These are phyloP conservation scores for Phlegmacium glaucopus DNA, from an alignment of 768 basidiomycete species.

Conservation along the genomic window DNA sequence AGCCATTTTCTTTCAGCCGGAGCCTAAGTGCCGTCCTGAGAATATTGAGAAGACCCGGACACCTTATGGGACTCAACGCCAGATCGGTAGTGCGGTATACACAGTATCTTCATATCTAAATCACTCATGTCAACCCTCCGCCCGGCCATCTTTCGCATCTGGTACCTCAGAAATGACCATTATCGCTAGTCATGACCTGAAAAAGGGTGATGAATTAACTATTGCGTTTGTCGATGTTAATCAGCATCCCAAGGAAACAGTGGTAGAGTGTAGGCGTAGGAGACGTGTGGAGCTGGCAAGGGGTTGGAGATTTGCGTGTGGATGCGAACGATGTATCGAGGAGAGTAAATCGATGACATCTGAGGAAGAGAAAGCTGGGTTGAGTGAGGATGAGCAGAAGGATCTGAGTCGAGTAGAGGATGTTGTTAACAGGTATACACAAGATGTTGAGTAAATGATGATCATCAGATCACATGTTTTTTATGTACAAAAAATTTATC, in stretches of 20 bases:
- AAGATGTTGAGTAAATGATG: conserved; percentile 6
- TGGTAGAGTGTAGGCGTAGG: conserved; percentile 54
- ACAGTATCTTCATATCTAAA: conserved; percentile 72
- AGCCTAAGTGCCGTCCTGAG: conserved; percentile 54
- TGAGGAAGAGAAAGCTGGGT: conserved; percentile 27
- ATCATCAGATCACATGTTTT: neutral
- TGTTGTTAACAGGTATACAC: conserved; percentile 20
- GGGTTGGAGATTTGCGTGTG: conserved; percentile 81
- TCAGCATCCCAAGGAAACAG: conserved; percentile 50
- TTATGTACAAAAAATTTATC: no score
- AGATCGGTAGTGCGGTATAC: conserved; percentile 76
- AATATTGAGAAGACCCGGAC: conserved; percentile 74
- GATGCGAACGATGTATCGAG: conserved; percentile 58
- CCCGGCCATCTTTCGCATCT: conserved; percentile 57
- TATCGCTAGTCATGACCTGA: conserved; percentile 61
- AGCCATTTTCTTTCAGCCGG: no score
- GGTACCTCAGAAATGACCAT: conserved; percentile 72
- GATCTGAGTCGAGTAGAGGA: conserved; percentile 52
- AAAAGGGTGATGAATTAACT: conserved; percentile 73
- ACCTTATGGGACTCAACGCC: conserved; percentile 68
- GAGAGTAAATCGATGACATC: conserved; percentile 43
- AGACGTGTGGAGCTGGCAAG: conserved; percentile 72
- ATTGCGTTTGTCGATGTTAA: conserved; percentile 73
- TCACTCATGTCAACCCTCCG: conserved; percentile 74
- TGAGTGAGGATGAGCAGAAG: conserved; percentile 28